phyloP scores from a whole-genome alignment of 495 filamentous ascomycete species.

The Podospora anserina region DNA sequence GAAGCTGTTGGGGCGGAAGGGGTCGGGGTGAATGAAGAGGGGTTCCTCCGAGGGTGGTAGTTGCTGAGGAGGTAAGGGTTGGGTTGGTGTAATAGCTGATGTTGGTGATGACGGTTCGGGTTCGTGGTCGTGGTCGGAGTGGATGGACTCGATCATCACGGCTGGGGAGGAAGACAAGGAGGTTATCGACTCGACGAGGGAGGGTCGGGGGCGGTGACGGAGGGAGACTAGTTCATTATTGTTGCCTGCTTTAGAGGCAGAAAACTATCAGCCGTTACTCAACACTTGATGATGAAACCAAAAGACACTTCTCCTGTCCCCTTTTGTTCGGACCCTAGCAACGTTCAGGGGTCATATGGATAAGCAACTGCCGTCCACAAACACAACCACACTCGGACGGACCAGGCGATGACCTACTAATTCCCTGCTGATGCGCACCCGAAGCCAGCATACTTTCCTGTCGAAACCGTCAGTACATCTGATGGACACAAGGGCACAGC shows the following conservation, averaged over 20 bases:
- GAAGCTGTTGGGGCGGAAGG: slow-evolving; percentile 72
- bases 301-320: background rate
- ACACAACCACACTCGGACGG: background rate
- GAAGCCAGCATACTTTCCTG: slow-evolving; percentile 16
- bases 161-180: slow-evolving; percentile 12
- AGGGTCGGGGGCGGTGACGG: slow-evolving; percentile 3
- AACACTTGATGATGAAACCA: background rate
- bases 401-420: slow-evolving; percentile 24
- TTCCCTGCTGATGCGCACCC: slow-evolving; percentile 16
- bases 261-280: slow-evolving; percentile 35
- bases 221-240: slow-evolving; percentile 38
- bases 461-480: slow-evolving; percentile 1
- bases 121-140: background rate
- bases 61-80: background rate
- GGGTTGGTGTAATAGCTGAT: background rate
- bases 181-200: background rate
- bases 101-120: background rate
- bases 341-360: background rate
- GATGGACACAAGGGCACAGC: background rate
- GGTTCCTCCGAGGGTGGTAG: slow-evolving; percentile 29
- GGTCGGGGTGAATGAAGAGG: slow-evolving; percentile 67
- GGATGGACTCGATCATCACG: slow-evolving; percentile 4
- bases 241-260: slow-evolving; percentile 33
- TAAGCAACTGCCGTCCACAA: background rate
- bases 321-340: background rate